These are phyloP conservation scores for Colletotrichum caudatum DNA, from an alignment of 2,329 filamentous ascomycete genomes.

Conservation along the genomic window DNA sequence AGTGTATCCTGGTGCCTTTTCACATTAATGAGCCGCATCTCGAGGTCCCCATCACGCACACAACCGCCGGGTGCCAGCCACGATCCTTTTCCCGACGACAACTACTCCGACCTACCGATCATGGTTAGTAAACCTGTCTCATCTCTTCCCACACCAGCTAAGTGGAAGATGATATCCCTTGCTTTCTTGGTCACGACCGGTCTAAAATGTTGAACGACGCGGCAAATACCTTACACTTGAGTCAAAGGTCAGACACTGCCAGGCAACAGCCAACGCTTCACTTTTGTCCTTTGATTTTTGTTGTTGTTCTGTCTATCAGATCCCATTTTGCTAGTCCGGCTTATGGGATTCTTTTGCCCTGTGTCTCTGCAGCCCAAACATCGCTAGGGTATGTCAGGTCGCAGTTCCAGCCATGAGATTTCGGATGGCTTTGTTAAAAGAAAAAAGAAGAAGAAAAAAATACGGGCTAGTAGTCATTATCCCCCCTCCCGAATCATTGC, in stretches of 20 bases:
- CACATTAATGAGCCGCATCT: background rate
- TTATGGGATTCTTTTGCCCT: background rate
- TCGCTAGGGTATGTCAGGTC: conserved; percentile 29
- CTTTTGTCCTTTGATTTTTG: conserved; percentile 1
- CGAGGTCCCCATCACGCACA: background rate
- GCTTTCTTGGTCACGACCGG: background rate
- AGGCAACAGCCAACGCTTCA: conserved; percentile 16
- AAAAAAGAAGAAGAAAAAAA: background rate
- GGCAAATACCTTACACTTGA: background rate
- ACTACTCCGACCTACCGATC: background rate
- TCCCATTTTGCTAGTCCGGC: background rate
- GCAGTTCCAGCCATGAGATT: conserved; percentile 8
- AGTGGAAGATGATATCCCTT: background rate
- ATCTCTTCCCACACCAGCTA: background rate
- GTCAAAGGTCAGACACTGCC: background rate
- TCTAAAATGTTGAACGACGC: too few relatives aligned
- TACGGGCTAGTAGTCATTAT: conserved; percentile 22
- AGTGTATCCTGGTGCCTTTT: background rate
- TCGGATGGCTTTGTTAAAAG: conserved; percentile 4
- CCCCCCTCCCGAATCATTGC: conserved; percentile 21
- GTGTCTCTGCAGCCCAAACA: conserved; percentile 7
- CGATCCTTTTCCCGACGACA: background rate
- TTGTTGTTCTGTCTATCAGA: conserved; percentile 2
- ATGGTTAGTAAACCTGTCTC: background rate
- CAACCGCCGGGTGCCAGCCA: too few relatives aligned